A percentile compares a stretch with the other conserved stretches of the same genome.
These are phyloP conservation scores for Pythium plurisporium DNA, from an alignment of 352 stramenopile species.

Conservation along the genomic window DNA sequence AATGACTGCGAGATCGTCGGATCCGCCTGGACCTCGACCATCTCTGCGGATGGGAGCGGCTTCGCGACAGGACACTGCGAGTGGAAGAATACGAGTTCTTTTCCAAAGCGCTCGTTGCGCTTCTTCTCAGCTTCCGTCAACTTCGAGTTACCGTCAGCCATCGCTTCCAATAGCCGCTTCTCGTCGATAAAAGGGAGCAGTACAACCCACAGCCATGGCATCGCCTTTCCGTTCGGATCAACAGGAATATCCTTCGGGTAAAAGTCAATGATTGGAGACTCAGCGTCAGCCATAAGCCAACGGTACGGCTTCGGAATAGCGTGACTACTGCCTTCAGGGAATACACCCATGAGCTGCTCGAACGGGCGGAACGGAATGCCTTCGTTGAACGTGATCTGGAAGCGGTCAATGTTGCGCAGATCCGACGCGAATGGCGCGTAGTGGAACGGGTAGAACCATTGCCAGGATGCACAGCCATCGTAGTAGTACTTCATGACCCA, in stretches of 20 bases:
- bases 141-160: slow-evolving; percentile 69
- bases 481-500: slow-evolving; percentile 99
- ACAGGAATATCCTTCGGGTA: slow-evolving; percentile 94
- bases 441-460: slow-evolving; percentile 99
- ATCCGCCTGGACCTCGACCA: slow-evolving; percentile 37
- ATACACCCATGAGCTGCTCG: slow-evolving; percentile 97
- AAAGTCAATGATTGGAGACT: slow-evolving; percentile 97
- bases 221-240: slow-evolving; percentile 98
- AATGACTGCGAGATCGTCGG: slow-evolving; percentile 58
- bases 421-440: slow-evolving; percentile 96
- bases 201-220: slow-evolving; percentile 99
- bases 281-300: slow-evolving; percentile 92
- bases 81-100: slow-evolving; percentile 85
- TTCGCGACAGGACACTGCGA: slow-evolving; percentile 49
- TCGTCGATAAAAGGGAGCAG: slow-evolving; percentile 99
- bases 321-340: slow-evolving; percentile 91
- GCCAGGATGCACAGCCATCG: slow-evolving; percentile 97
- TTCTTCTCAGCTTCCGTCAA: slow-evolving; percentile 75
- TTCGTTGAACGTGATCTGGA: slow-evolving; percentile 92
- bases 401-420: slow-evolving; percentile 85
- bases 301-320: slow-evolving; percentile 94
- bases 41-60: slow-evolving; percentile 36
- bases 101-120: slow-evolving; percentile 76
- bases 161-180: slow-evolving; percentile 87
- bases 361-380: slow-evolving; percentile 96